Percentiles rank a stretch among this genome's conserved stretches.
These are phyloP conservation scores for Phytophthora megakarya DNA, from an alignment of 352 stramenopile genomes.

Conservation along the genomic window DNA sequence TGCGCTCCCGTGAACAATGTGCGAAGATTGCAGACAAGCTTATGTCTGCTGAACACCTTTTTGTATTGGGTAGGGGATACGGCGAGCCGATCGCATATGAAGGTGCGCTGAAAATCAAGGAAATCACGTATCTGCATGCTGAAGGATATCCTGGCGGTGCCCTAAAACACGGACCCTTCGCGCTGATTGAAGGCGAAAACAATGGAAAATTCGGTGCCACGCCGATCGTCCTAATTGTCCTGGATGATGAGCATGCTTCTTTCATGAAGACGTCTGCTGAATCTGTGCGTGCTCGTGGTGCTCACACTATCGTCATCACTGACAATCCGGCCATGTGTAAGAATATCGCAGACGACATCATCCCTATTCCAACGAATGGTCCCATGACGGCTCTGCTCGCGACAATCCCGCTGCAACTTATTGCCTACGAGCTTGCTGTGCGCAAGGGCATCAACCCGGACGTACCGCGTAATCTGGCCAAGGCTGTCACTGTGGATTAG, in stretches of 20 bases:
- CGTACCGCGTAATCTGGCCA: conserved; percentile 97
- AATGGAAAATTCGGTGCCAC: conserved; percentile 95
- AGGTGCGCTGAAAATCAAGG: conserved; percentile 99
- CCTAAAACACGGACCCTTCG: conserved; percentile 99
- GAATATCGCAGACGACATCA: conserved; percentile 93
- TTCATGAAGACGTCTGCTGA: conserved; percentile 96
- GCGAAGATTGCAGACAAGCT: conserved; percentile 89
- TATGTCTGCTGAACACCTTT: conserved; percentile 92
- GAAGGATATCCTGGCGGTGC: conserved; percentile 98
- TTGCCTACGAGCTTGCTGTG: conserved; percentile 98
- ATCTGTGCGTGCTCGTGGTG: conserved; percentile 96
- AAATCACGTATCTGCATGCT: conserved; percentile 99
- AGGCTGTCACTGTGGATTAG: conserved; percentile 99
- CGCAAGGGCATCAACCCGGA: conserved; percentile 98
- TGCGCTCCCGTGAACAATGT: conserved; percentile 93
- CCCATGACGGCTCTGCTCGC: conserved; percentile 96
- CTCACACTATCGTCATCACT: conserved; percentile 98
- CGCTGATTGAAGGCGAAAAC: conserved; percentile 96
- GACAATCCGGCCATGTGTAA: conserved; percentile 94
- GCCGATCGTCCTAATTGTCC: conserved; percentile 97
- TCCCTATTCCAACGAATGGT: conserved; percentile 96
- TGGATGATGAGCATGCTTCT: conserved; percentile 96
- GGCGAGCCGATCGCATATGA: conserved; percentile 96
- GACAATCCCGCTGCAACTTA: conserved; percentile 96
- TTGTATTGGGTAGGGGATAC: conserved; percentile 95